Evolutionary conservation across 257 asterid species (phyloP).

Genomic region (Euphrasia confusa): DNA sequence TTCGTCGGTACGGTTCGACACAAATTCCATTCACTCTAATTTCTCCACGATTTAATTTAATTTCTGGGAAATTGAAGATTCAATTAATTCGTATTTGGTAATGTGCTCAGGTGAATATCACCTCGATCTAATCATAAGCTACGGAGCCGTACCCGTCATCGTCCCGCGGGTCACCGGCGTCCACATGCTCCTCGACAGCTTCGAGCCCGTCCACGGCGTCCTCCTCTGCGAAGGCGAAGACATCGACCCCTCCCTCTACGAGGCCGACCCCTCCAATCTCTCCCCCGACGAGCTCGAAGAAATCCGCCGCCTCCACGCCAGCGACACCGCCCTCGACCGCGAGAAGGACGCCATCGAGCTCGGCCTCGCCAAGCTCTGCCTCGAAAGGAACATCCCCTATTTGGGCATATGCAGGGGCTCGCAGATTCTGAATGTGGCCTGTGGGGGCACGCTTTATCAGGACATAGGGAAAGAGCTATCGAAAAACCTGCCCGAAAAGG

Average conservation of each 20-base stretch:
- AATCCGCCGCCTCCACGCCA: conserved; percentile 45
- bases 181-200: conserved; percentile 60
- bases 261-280: conserved; percentile 39
- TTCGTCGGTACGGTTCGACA: conserved; percentile 48
- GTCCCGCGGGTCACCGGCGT: conserved; percentile 83
- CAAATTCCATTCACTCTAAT: no score
- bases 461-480: conserved; percentile 61
- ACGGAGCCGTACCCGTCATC: conserved; percentile 78
- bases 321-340: conserved; percentile 67
- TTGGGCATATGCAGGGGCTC: conserved; percentile 90
- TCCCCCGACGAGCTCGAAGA: conserved; percentile 64
- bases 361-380: conserved; percentile 71
- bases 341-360: conserved; percentile 84
- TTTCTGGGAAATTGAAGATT: neutral
- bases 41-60: neutral
- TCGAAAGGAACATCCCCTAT: conserved; percentile 80
- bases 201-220: conserved; percentile 87
- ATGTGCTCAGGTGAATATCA: conserved; percentile 63
- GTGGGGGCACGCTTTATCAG: conserved; percentile 86
- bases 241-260: conserved; percentile 72
- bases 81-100: neutral
- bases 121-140: conserved; percentile 67
- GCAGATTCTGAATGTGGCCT: conserved; percentile 83
- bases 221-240: conserved; percentile 92
- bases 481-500: conserved; percentile 17